phyloP scores from a whole-genome alignment of 192 early-diverging fungal species.

The Umbelopsis isabellina region DNA sequence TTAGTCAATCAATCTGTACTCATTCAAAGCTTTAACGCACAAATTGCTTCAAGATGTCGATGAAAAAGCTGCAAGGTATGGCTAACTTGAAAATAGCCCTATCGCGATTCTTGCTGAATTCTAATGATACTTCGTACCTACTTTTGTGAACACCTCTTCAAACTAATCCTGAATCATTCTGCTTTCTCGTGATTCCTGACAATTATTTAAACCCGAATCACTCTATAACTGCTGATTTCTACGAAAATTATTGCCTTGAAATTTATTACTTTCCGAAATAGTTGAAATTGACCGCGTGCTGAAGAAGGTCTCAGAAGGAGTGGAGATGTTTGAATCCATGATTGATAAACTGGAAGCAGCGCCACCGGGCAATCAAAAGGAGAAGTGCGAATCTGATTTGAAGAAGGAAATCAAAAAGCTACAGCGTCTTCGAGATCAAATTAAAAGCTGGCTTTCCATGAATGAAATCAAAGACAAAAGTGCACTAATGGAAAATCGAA shows the following conservation, averaged over 20 bases:
- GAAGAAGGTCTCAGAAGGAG: conserved; percentile 91
- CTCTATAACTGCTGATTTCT: too few species aligned
- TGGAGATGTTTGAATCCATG: conserved; percentile 90
- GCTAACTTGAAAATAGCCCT: neutral
- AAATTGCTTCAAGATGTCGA: conserved; percentile 29
- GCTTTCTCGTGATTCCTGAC: too few species aligned
- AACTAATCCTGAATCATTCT: too few species aligned
- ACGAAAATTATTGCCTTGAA: neutral
- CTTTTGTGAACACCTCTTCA: too few species aligned
- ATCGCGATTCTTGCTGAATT: neutral
- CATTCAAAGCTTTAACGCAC: neutral
- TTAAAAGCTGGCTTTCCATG: conserved; percentile 91
- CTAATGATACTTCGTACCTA: neutral
- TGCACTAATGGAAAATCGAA: conserved; percentile 81
- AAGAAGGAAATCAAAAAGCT: conserved; percentile 99
- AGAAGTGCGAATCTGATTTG: conserved; percentile 90
- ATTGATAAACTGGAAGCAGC: conserved; percentile 82
- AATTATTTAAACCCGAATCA: too few species aligned
- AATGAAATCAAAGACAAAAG: conserved; percentile 96
- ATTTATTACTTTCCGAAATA: conserved; percentile 29
- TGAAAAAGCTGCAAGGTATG: conserved; percentile 39
- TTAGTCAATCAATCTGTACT: conserved; percentile 1
- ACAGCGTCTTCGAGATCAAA: conserved; percentile 91
- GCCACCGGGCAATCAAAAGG: conserved; percentile 84
- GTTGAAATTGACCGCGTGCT: conserved; percentile 92